Percentiles rank a stretch among this genome's conserved stretches.
Evolutionary conservation across 1,284 basidiomycete species (phyloP).

Genomic region (Ceraceosorus bombacis): DNA sequence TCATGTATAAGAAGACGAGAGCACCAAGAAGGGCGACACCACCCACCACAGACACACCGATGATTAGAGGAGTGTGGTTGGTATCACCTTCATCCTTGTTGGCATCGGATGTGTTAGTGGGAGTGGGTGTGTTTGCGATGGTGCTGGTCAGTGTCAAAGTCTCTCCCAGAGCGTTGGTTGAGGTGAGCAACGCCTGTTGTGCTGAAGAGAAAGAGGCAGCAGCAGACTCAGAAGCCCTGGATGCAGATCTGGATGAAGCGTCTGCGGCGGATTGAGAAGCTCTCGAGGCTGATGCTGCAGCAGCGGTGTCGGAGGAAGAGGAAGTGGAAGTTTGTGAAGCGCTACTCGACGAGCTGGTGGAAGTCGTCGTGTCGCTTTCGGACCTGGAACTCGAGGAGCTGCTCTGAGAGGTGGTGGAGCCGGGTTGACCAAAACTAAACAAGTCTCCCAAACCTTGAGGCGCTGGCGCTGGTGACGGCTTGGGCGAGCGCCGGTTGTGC

Average conservation of each 20-base stretch:
- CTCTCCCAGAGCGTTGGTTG: conserved; percentile 15
- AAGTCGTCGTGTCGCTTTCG: neutral
- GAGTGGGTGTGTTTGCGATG: neutral
- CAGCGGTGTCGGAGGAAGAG: conserved; percentile 3
- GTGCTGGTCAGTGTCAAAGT: conserved; percentile 10
- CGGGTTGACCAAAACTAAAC: neutral
- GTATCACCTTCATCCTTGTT: neutral
- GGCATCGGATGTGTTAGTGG: conserved; percentile 9
- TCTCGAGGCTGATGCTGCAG: conserved; percentile 7
- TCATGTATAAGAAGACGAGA: conserved; percentile 37
- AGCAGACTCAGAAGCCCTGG: conserved; percentile 10
- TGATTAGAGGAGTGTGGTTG: conserved; percentile 37
- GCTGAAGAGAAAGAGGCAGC: neutral
- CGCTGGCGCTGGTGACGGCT: neutral
- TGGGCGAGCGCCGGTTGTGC: neutral
- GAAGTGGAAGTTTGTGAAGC: conserved; percentile 8
- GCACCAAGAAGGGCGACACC: conserved; percentile 36
- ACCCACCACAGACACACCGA: conserved; percentile 38
- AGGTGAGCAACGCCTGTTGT: neutral
- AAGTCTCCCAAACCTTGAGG: neutral
- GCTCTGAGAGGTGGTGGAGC: neutral
- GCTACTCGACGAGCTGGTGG: conserved; percentile 4
- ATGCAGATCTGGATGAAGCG: conserved; percentile 15
- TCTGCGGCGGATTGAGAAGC: conserved; percentile 13
- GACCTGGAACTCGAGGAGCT: neutral